Base-by-base conservation (phyloP, 176 grass and related monocot species). In the Oryza glumipatula region DNA sequence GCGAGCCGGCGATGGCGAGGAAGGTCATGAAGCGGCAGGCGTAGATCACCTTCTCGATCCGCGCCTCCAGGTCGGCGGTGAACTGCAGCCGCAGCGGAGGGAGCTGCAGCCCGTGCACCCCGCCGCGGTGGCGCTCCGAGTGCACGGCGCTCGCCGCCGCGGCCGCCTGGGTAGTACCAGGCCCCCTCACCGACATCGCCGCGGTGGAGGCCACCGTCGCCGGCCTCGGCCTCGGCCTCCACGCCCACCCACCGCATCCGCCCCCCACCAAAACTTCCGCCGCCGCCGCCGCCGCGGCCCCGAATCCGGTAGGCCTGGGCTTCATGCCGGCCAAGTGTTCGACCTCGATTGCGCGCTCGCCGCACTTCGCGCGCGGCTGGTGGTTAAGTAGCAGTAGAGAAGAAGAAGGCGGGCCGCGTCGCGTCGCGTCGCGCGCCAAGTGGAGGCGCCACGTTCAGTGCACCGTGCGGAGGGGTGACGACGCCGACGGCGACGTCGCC, bases 21-120 rank as follows among this genome's bases (percentile, higher is more conserved):
- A 97, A 86, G 7, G 94, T 80, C 87, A 97, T 82, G 82, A 94
- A 97, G 41, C 89, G 87, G 79, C 91, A 94, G 14, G 81, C 76
- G 47, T 92, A 97, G 89, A 97, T 92, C 35, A 77, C 70, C 80
- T 70, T 87, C 84, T 90, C 89, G 70, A 87, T 61, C 76, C 70
- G 38, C 32, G 39, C 84, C 89, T 90, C 89, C 41, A 90, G 51
- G 3, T 87, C 84, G 2, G 69, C 49, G 0, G 11, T 39, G 70
- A 75, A 54, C 7, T 14, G 44, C 83, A 17, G 74, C 60, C 48
- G 61, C 17, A 63, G 9, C 26, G 46, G 74, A 48, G 21, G 74
- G 68, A 23, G 47, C 68, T 4, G 61, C 88, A 17, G 61, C 10
- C 48, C 66, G 4, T 48, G 9, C 10, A 56, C 24, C 66, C 49